Conservation (phyloP, 768 basidiomycete genomes). For the Cyathus striatus region DNA sequence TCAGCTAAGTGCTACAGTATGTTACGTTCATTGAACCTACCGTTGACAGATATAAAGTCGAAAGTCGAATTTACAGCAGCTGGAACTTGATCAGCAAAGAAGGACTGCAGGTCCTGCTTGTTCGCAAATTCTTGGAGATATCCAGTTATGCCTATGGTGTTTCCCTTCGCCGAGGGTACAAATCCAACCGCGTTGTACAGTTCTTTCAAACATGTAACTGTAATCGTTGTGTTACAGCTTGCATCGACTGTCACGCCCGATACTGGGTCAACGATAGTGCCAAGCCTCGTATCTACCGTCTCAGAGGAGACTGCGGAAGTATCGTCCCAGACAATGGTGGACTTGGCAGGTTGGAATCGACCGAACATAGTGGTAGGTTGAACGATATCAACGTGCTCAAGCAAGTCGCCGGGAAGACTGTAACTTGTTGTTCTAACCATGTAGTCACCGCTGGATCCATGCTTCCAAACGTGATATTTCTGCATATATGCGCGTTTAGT, state of each 20-base stretch:
- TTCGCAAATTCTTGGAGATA: slow-evolving; percentile 37
- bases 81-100: slow-evolving; percentile 34
- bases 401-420: slow-evolving; percentile 47
- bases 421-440: slow-evolving; percentile 54
- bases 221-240: slow-evolving; percentile 36
- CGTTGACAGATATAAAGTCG: slow-evolving; percentile 41
- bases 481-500: background rate
- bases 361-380: slow-evolving; percentile 61
- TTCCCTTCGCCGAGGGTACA: slow-evolving; percentile 31
- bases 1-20: too few relatives aligned
- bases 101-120: slow-evolving; percentile 33
- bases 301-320: slow-evolving; percentile 12
- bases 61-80: slow-evolving; percentile 37
- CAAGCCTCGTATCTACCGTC: slow-evolving; percentile 2
- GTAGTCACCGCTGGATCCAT: slow-evolving; percentile 32
- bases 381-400: slow-evolving; percentile 51
- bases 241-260: slow-evolving; percentile 31
- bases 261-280: slow-evolving; percentile 2
- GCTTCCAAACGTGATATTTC: slow-evolving; percentile 46
- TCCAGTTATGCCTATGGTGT: slow-evolving; percentile 40
- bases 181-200: slow-evolving; percentile 43
- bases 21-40: too few relatives aligned
- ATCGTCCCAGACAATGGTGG: slow-evolving; percentile 22
- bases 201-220: slow-evolving; percentile 37
- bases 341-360: slow-evolving; percentile 30